These are phyloP conservation scores for Picea sitchensis DNA, from an alignment of 75 land plant species.

Conservation along the genomic window DNA sequence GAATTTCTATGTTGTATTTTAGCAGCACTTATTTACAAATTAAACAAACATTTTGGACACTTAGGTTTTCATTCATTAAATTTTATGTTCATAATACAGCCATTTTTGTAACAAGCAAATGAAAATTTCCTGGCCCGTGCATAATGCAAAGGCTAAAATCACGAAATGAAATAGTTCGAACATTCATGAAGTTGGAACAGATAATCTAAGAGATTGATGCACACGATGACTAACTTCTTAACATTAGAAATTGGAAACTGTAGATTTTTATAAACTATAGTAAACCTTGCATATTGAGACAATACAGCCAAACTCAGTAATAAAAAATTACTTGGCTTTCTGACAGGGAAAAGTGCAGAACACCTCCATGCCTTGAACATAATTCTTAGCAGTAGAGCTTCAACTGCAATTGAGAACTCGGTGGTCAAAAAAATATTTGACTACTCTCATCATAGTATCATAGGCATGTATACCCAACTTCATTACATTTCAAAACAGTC, in stretches of 20 bases:
- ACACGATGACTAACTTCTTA: neutral
- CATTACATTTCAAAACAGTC: constrained; percentile 7
- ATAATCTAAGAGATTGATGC: too few species aligned
- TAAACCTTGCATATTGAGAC: neutral
- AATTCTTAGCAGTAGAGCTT: neutral
- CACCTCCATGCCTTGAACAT: neutral
- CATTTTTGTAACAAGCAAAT: too few species aligned
- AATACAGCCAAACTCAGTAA: neutral
- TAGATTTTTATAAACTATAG: neutral
- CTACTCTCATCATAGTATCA: neutral
- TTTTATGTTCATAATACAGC: too few species aligned
- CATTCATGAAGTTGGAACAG: too few species aligned
- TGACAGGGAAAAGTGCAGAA: constrained; percentile 1
- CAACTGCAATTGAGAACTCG: neutral
- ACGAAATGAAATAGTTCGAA: too few species aligned
- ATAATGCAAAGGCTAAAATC: too few species aligned
- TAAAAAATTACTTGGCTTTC: constrained; percentile 3
- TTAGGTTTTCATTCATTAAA: too few species aligned
- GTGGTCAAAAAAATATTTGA: constrained; percentile 7
- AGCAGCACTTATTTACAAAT: too few species aligned
- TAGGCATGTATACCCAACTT: neutral
- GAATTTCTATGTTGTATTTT: too few species aligned
- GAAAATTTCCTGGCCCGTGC: too few species aligned
- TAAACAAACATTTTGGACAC: too few species aligned
- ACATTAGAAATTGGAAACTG: neutral